Percentiles rank a stretch among this genome's conserved stretches.
These are phyloP conservation scores for Colletotrichum camelliae DNA, from an alignment of 2,329 filamentous ascomycete genomes.

Conservation along the genomic window DNA sequence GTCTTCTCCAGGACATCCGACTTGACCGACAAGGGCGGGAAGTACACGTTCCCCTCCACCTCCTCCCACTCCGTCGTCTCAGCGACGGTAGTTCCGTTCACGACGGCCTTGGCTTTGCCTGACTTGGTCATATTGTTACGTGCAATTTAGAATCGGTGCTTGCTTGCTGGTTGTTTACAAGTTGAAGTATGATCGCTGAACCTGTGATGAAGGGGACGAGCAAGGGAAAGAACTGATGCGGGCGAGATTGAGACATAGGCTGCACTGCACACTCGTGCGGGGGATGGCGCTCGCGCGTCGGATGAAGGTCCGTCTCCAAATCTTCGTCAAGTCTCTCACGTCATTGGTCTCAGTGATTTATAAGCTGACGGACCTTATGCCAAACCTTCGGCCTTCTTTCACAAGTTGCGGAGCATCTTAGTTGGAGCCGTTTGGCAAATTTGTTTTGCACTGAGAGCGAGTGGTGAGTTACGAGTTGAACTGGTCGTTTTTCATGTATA, in stretches of 20 bases:
- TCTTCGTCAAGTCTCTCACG: constrained; percentile 4
- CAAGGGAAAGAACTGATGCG: not conserved
- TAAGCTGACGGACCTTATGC: not conserved
- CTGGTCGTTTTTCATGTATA: not conserved
- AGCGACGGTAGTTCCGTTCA: constrained; percentile 56
- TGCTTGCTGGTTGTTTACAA: not conserved
- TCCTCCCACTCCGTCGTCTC: constrained; percentile 55
- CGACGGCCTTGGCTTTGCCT: constrained; percentile 45
- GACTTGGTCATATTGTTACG: constrained; percentile 21
- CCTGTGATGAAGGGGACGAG: not conserved
- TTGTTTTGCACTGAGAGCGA: not conserved
- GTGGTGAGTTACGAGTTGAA: not conserved
- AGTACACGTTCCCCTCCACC: constrained; percentile 65
- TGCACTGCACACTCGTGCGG: not conserved
- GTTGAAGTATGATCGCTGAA: not conserved
- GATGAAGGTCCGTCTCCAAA: not conserved
- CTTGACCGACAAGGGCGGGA: constrained; percentile 51
- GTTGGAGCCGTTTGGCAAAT: not conserved
- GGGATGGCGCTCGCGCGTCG: not conserved
- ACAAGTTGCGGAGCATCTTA: not conserved
- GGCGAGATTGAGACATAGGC: not conserved
- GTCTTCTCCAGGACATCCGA: constrained; percentile 48
- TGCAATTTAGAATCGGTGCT: not conserved
- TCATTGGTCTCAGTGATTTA: constrained; percentile 18
- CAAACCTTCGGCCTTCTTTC: not conserved